Percentiles rank a stretch among this genome's conserved stretches.
Evolutionary conservation across 768 basidiomycete genomes (phyloP).

Genomic region (Leccinum longicurvipes): DNA sequence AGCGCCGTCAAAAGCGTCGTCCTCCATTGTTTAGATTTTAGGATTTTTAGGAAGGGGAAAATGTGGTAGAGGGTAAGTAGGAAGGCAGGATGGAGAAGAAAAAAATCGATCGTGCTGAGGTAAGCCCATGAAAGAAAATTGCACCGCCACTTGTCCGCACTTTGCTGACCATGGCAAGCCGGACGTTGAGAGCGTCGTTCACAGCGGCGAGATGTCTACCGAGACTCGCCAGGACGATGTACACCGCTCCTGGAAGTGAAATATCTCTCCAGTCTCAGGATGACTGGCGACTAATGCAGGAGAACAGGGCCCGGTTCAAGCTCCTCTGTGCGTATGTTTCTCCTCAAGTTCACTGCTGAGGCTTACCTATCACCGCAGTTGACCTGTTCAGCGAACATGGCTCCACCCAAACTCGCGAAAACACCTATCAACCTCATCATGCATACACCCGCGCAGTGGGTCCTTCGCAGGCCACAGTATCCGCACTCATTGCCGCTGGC

Average conservation of each 20-base stretch:
- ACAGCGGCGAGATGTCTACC: slow-evolving; percentile 23
- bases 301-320: slow-evolving; percentile 52
- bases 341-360: slow-evolving; percentile 4
- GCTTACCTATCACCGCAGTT: slow-evolving; percentile 38
- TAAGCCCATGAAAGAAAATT: slow-evolving; percentile 40
- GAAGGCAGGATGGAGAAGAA: slow-evolving; percentile 19
- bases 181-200: slow-evolving; percentile 21
- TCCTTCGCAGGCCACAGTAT: slow-evolving; percentile 69
- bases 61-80: slow-evolving; percentile 32
- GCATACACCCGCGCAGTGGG: slow-evolving; percentile 56
- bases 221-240: slow-evolving; percentile 25
- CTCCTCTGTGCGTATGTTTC: slow-evolving; percentile 47
- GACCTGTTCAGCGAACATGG: slow-evolving; percentile 66
- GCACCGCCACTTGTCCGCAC: slow-evolving; percentile 29
- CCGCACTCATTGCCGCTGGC: slow-evolving; percentile 87
- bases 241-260: slow-evolving; percentile 28
- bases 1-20: slow-evolving; percentile 86
- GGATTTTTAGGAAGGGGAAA: slow-evolving; percentile 27
- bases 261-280: slow-evolving; percentile 43
- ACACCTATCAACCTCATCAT: slow-evolving; percentile 72
- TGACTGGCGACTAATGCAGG: slow-evolving; percentile 66
- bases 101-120: slow-evolving; percentile 51
- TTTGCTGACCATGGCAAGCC: slow-evolving; percentile 26
- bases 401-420: slow-evolving; percentile 69
- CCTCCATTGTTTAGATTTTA: slow-evolving; percentile 68